phyloP scores from a whole-genome alignment of 305 asterid genomes.

The Vinca major region DNA sequence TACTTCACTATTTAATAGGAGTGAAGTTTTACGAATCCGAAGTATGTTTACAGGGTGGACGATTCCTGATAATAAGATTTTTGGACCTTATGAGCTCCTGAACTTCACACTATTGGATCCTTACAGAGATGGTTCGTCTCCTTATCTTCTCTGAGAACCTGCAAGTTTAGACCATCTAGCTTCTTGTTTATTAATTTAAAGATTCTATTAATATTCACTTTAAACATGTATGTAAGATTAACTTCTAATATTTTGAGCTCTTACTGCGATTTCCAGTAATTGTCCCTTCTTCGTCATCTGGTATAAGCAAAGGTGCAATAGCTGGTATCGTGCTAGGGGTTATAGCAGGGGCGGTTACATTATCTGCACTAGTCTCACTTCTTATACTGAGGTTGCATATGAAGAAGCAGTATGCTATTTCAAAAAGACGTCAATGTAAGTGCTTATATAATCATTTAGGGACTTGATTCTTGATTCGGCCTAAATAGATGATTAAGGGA shows the following conservation, averaged over 20 bases:
- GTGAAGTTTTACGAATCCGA: conserved; percentile 58
- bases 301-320: conserved; percentile 76
- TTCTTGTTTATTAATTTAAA: background rate
- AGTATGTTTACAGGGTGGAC: conserved; percentile 68
- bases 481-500: background rate
- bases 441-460: conserved; percentile 9
- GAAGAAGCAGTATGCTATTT: conserved; percentile 31
- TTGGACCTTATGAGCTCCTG: conserved; percentile 91
- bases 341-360: conserved; percentile 60
- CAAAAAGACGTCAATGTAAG: conserved; percentile 59
- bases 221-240: background rate
- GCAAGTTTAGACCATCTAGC: background rate
- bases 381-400: conserved; percentile 47
- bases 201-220: background rate
- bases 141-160: conserved; percentile 21
- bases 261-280: conserved; percentile 44
- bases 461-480: background rate
- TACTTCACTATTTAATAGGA: conserved; percentile 34
- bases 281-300: conserved; percentile 24
- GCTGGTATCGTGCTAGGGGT: conserved; percentile 76
- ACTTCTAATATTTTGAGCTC: conserved; percentile 3
- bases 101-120: conserved; percentile 69
- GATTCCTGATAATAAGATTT: conserved; percentile 56
- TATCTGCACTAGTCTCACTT: conserved; percentile 57
- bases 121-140: conserved; percentile 49